Percentiles rank a stretch among this genome's conserved stretches.
Evolutionary conservation across 2,329 filamentous ascomycete genomes (phyloP).

Genomic region (Pseudogymnoascus sp.): DNA sequence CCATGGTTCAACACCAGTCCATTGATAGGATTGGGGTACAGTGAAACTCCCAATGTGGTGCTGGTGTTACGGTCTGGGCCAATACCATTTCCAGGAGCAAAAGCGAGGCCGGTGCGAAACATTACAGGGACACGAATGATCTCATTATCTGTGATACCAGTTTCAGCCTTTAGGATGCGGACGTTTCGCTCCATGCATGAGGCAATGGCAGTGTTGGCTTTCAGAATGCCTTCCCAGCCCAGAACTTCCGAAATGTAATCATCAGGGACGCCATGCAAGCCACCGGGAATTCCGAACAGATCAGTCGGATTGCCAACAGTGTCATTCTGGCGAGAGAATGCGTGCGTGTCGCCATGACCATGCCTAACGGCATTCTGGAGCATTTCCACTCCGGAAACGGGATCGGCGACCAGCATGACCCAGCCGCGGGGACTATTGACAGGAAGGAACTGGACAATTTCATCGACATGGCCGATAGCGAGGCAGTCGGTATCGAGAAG

Average conservation of each 20-base stretch:
- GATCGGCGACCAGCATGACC: constrained; percentile 21
- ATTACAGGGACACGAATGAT: background rate
- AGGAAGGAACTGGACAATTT: constrained; percentile 30
- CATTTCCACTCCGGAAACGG: constrained; percentile 20
- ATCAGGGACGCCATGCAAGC: background rate
- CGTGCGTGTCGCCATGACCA: constrained; percentile 6
- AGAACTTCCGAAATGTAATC: background rate
- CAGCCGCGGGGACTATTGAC: constrained; percentile 18
- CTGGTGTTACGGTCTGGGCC: constrained; percentile 6
- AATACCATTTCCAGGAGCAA: background rate
- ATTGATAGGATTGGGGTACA: constrained; percentile 12
- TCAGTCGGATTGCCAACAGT: background rate
- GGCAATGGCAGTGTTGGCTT: background rate
- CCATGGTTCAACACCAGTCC: constrained; percentile 14
- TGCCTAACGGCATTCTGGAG: constrained; percentile 13
- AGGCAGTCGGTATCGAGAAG: constrained; percentile 29
- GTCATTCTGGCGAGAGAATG: background rate
- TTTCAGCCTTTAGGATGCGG: background rate
- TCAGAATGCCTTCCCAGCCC: background rate
- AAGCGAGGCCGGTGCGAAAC: background rate
- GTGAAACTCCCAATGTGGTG: background rate
- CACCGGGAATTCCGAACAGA: background rate
- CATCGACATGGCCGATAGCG: constrained; percentile 28
- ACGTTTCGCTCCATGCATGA: background rate
- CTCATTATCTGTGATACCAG: background rate